These are phyloP conservation scores for Tolypocladium ophioglossoides DNA, from an alignment of 2,329 filamentous ascomycete species.

Conservation along the genomic window DNA sequence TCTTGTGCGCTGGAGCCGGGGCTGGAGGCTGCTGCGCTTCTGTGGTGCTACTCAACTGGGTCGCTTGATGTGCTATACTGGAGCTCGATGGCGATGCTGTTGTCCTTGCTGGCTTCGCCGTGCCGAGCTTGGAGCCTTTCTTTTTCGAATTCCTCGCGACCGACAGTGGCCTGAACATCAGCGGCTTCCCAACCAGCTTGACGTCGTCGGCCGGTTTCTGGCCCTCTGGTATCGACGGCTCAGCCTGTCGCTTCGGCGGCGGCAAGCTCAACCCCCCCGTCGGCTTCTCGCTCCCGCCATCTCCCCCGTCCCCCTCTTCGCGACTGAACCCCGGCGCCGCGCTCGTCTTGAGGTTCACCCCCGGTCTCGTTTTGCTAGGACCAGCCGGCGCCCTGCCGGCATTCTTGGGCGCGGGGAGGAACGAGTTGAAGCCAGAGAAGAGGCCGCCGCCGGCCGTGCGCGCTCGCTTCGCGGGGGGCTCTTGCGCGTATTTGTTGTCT, in stretches of 20 bases:
- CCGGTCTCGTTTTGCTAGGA: conserved; percentile 19
- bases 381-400: conserved; percentile 20
- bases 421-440: conserved; percentile 75
- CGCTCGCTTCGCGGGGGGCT: conserved; percentile 58
- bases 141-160: conserved; percentile 66
- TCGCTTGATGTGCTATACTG: not conserved
- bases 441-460: conserved; percentile 46
- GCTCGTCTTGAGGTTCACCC: conserved; percentile 69
- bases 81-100: conserved; percentile 2
- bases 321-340: conserved; percentile 73
- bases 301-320: conserved; percentile 22
- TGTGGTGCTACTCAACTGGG: conserved; percentile 7
- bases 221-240: conserved; percentile 41
- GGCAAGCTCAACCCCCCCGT: conserved; percentile 22
- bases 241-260: conserved; percentile 27
- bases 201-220: conserved; percentile 52
- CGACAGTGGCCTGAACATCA: conserved; percentile 84
- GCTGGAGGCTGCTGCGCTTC: conserved; percentile 3
- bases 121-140: conserved; percentile 34
- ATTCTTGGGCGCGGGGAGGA: conserved; percentile 76
- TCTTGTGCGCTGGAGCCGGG: conserved; percentile 29
- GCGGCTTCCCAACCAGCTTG: conserved; percentile 64
- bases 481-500: conserved; percentile 27
- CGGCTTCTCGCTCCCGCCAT: conserved; percentile 9
- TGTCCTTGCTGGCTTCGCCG: conserved; percentile 5